Evolutionary conservation across 371 early-diverging fungal genomes (phyloP), one percentile per base, ranked within the genome.

Genomic region (Actinomortierella wolfii): DNA sequence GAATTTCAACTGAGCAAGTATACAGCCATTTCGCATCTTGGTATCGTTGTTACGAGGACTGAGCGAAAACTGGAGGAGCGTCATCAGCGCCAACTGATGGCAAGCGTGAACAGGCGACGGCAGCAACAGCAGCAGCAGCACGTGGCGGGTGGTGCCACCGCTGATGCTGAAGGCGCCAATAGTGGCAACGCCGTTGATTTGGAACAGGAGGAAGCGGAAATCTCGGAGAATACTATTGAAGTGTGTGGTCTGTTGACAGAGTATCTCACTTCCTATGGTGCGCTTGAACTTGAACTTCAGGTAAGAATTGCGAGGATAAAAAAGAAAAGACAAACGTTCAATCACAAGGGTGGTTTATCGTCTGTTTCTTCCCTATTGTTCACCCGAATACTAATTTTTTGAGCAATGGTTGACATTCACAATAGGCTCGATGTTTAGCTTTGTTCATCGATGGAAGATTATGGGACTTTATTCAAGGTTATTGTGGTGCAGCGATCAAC

Each of bases 401-500:
- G 4, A 34, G 11, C 11, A 6, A 34, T 34, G 4, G 11, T 34
- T 34, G 7, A 11, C 7, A 34, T 6, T 34, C 34, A 34, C 34
- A 34, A 6, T 64, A 73, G 73, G 29, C 66, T 20, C 73, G 66
- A 20, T 61, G 62, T 11, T 44, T 73, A 9, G 66, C 63, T 0
- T 29, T 73, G 3, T 66, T 62, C 23, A 66, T 73, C 18, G 57
- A 62, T 42, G 62, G 58, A n/a, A 73, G 53, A 21, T 46, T 47
- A 23, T 73, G 73, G 73, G 63, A 59, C 15, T 73, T 73, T 46
- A 11, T 73, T 0, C 58, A 61, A 20, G 44, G 39, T 0, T 73
- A 66, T n/a, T 62, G 73, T 15, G 58, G 73, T 23, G 34, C 58
- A 1, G 58, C 65, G 1, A 67, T 53, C 7, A 59, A 58, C 24